Evolutionary conservation across 805 yeast genomes (phyloP), one percentile per base, ranked within the genome.

Genomic region (Candida piceae): DNA sequence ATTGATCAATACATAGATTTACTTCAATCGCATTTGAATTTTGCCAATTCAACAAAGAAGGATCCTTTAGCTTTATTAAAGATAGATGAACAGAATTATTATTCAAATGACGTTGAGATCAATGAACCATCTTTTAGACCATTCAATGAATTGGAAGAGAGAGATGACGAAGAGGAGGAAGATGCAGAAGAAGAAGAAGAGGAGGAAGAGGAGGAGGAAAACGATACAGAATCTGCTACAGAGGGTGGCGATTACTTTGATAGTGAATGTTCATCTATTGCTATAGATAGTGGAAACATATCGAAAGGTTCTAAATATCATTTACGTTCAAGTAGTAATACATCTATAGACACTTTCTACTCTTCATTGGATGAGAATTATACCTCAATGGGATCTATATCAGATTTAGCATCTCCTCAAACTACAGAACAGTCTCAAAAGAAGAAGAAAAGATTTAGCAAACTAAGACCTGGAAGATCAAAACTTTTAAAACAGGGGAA

Each of bases 11-110:
- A 33, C 18, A 21, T 33, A 20, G 16, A n/a, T n/a, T n/a, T n/a
- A n/a, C n/a, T n/a, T n/a, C n/a, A n/a, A n/a, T n/a, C n/a, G n/a
- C n/a, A n/a, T n/a, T n/a, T n/a, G n/a, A n/a, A n/a, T n/a, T n/a
- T n/a, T n/a, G n/a, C n/a, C n/a, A n/a, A n/a, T n/a, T n/a, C n/a
- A 5, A 17, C 12, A 11, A 16, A 38, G 45, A 44, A 34, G 26
- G 46, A 47, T 22, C 50, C 53, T 10, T 38, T 40, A 31, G 34
- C 33, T 4, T 17, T 48, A 17, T 24, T 50, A 4, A 35, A 19
- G 7, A 31, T 43, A 7, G 42, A 49, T 28, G 55, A 53, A 9
- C 58, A 53, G 34, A 36, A 35, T 2, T 50, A 39, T 29, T 53
- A 53, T 29, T 32, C 41, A 0, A 41, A 45, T 29, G 35, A 36